A percentile compares a stretch with the other conserved stretches of the same genome.
Evolutionary conservation across 140 eudicot genomes (phyloP).

Genomic region (Eryngium alpinum): DNA sequence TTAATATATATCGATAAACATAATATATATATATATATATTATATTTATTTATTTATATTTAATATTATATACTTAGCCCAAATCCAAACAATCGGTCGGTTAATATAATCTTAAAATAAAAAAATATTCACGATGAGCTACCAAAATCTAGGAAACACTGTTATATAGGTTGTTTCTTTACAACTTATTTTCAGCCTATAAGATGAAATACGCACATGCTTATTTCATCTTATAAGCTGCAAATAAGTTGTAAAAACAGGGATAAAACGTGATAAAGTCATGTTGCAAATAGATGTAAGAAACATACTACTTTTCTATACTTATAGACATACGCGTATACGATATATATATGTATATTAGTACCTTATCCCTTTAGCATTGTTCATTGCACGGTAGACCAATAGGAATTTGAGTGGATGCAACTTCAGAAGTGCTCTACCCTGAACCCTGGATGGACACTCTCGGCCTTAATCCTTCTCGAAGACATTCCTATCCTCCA

Average conservation of each 20-base stretch:
- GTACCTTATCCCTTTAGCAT: constrained; percentile 3
- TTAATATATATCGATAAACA: not conserved
- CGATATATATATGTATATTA: not conserved
- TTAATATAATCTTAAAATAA: not conserved
- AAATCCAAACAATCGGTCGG: too few relatives aligned
- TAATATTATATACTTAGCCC: too few relatives aligned
- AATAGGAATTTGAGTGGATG: constrained; percentile 11
- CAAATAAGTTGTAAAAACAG: too few relatives aligned
- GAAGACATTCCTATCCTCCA: constrained; percentile 13
- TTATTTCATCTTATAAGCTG: too few relatives aligned
- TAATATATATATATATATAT: too few relatives aligned
- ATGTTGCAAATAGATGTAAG: not conserved
- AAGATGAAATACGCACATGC: too few relatives aligned
- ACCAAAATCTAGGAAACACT: not conserved
- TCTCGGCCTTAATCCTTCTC: constrained; percentile 5
- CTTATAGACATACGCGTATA: not conserved
- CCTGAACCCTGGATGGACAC: not conserved
- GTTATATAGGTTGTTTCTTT: too few relatives aligned
- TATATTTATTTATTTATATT: too few relatives aligned
- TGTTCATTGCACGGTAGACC: constrained; percentile 3
- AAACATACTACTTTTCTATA: not conserved
- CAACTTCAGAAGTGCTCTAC: not conserved
- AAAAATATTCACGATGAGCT: not conserved
- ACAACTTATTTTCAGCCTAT: too few relatives aligned
- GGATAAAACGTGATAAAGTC: not conserved